These are phyloP conservation scores for Phytopythium vexans DNA, from an alignment of 352 stramenopile species.

Conservation along the genomic window DNA sequence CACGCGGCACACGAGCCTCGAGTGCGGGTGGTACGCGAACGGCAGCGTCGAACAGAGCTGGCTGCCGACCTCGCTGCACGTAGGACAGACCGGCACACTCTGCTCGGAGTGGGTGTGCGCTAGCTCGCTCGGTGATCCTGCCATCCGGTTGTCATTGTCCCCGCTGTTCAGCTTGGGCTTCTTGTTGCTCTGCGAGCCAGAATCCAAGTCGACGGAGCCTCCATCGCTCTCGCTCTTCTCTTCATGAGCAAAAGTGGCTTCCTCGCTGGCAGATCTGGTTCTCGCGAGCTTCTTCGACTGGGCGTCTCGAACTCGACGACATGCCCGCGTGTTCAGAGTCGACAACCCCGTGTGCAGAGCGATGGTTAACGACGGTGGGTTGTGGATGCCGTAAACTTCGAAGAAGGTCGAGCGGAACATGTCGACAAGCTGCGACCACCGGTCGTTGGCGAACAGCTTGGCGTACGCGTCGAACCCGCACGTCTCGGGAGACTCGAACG, in stretches of 20 bases:
- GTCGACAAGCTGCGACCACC: slow-evolving; percentile 52
- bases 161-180: slow-evolving; percentile 33
- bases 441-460: slow-evolving; percentile 56
- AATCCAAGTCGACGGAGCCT: slow-evolving; percentile 10
- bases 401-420: slow-evolving; percentile 66
- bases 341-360: slow-evolving; percentile 66
- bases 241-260: slow-evolving; percentile 18
- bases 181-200: slow-evolving; percentile 39
- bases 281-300: slow-evolving; percentile 32
- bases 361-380: slow-evolving; percentile 61
- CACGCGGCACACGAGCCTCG: slow-evolving; percentile 74
- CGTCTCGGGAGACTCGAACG: slow-evolving; percentile 53
- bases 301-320: slow-evolving; percentile 43
- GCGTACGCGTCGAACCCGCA: slow-evolving; percentile 63
- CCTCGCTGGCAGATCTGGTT: slow-evolving; percentile 9
- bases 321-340: slow-evolving; percentile 72
- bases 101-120: slow-evolving; percentile 13
- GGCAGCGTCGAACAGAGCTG: slow-evolving; percentile 52
- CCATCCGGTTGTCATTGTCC: not conserved
- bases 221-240: slow-evolving; percentile 6
- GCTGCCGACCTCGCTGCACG: slow-evolving; percentile 70
- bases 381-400: slow-evolving; percentile 65
- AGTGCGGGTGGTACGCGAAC: slow-evolving; percentile 83
- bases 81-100: slow-evolving; percentile 58
- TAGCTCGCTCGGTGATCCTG: slow-evolving; percentile 4